A percentile compares a stretch with the other conserved stretches of the same genome.
phyloP scores from a whole-genome alignment of 805 yeast genomes.

The Lipomyces yamanashiensis region DNA sequence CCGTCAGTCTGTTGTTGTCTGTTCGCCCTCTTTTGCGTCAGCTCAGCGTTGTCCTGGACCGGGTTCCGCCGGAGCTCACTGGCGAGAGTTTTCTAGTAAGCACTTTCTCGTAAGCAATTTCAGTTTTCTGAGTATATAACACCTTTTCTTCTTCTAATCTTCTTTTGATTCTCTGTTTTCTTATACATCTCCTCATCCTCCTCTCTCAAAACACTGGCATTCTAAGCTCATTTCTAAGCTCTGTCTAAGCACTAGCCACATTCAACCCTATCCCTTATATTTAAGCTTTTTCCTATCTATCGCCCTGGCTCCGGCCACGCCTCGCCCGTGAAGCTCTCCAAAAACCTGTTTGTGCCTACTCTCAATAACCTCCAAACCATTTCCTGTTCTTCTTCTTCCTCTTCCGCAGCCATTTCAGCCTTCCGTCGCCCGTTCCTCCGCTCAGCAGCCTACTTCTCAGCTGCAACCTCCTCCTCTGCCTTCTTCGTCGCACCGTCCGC shows the following conservation, averaged over 20 bases:
- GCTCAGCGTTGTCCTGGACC: background rate
- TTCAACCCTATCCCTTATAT: background rate
- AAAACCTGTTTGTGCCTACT: background rate
- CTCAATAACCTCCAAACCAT: background rate
- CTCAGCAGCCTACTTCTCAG: background rate
- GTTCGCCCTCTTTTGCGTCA: background rate
- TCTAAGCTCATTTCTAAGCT: no score
- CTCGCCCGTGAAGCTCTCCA: background rate
- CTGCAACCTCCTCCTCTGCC: conserved; percentile 3
- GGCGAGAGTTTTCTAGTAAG: background rate
- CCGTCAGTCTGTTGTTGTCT: background rate
- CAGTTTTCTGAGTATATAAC: no score
- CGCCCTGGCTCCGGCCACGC: background rate
- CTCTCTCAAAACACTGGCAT: no score
- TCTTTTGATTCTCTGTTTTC: no score
- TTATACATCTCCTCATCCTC: no score
- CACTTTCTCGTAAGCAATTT: background rate
- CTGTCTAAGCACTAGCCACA: background rate
- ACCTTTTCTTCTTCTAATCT: no score
- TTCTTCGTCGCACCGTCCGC: conserved; percentile 7
- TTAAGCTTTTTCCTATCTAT: background rate
- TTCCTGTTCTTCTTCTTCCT: background rate
- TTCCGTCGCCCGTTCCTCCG: conserved; percentile 7
- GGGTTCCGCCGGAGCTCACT: background rate
- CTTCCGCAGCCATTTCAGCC: background rate